phyloP scores from a whole-genome alignment of 257 asterid genomes.

The Jaltomata sinuosa region DNA sequence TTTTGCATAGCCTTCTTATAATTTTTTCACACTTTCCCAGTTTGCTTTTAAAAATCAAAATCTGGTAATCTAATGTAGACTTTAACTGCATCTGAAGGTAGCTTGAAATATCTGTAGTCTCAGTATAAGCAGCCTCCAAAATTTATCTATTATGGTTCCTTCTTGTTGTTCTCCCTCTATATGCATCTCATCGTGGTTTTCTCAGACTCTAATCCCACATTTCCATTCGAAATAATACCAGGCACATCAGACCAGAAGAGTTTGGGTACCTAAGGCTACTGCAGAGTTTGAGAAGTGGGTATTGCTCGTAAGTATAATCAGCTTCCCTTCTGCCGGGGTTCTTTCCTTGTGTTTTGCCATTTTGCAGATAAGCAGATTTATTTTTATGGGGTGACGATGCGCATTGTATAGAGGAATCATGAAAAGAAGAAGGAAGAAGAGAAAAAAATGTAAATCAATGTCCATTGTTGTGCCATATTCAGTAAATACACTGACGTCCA shows the following conservation, averaged over 20 bases:
- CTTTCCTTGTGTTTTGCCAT: neutral
- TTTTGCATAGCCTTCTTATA: neutral
- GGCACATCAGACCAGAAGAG: slow-evolving; percentile 73
- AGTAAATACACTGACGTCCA: no score
- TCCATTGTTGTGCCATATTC: neutral
- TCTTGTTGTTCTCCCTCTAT: neutral
- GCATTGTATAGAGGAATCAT: neutral
- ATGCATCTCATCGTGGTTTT: neutral
- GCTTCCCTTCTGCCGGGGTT: neutral
- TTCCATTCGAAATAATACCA: slow-evolving; percentile 13
- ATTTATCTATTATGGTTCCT: neutral
- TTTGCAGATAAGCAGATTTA: neutral
- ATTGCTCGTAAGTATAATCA: slow-evolving; percentile 38
- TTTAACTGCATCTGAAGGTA: neutral
- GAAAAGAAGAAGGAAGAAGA: neutral
- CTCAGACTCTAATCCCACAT: neutral
- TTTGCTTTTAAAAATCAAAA: neutral
- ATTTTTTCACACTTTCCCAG: neutral
- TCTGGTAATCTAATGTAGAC: neutral
- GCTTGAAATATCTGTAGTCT: neutral
- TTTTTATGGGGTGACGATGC: neutral
- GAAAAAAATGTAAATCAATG: neutral
- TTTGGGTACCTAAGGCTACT: slow-evolving; percentile 65
- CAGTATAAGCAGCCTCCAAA: neutral
- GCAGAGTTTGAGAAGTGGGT: slow-evolving; percentile 64